Evolutionary conservation across 306 rosid genomes (phyloP), one percentile per base, ranked within the genome.

Genomic region (Pterocarpus macrocarpus): DNA sequence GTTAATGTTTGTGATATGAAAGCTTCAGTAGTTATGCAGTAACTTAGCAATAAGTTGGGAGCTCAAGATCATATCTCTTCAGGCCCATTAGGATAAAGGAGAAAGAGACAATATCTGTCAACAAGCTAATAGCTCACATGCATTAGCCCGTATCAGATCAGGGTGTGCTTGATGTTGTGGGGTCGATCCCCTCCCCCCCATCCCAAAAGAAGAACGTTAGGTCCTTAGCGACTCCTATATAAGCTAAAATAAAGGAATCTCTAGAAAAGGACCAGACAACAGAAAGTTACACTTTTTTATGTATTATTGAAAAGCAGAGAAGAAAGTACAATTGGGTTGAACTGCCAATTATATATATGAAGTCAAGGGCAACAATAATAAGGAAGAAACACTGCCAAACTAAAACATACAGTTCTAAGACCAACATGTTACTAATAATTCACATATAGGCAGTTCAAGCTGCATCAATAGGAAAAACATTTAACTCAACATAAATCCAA

Each of bases 401-500:
- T 30, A 15, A 17, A 69, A 16, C 32, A 3, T 56, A 35, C 4
- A 67, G 11, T 30, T 67, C 35, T 55, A 10, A 45, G 57, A 53
- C 47, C 77, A 28, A 4, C 50, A 69, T 79, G 56, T n/a, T 57
- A 66, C 74, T 1, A 32, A 3, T 16, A 56, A 34, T 43, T 80
- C 49, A 34, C 43, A 71, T 17, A 9, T 62, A 71, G 64, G 73
- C 45, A 45, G 56, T 45, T 75, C 59, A 69, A 28, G 30, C 57
- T 12, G 53, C 82, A 70, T 44, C 43, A 70, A 63, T 57, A 33
- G 38, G 32, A 43, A 55, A 13, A 36, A 55, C 58, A 30, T 14
- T 58, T 17, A 59, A 75, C 38, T 58, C 44, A 35, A 72, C 11
- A 52, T 43, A 66, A 72, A 77, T 74, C 12, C 66, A 64, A 80